These are phyloP conservation scores for Eustoma russellianum DNA, from an alignment of 257 asterid species.

Conservation along the genomic window DNA sequence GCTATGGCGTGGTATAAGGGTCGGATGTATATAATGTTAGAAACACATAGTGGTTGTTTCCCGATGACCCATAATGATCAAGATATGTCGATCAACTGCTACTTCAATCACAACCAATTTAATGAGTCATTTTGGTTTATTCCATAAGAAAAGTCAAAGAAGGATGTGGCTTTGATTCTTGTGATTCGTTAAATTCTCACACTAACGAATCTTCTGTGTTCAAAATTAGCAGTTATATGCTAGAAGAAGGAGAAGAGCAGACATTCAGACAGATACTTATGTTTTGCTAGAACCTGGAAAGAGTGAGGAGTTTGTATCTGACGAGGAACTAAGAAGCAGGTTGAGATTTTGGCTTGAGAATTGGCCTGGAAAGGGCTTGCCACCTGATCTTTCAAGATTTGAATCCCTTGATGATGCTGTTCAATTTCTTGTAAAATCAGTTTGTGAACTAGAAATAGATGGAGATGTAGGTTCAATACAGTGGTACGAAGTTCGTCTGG, in stretches of 20 bases:
- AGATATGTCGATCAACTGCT: too few species aligned
- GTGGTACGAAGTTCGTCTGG: conserved; percentile 75
- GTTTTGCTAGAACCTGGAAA: conserved; percentile 72
- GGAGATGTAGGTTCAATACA: conserved; percentile 84
- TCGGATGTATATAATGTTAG: too few species aligned
- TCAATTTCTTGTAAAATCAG: conserved; percentile 52
- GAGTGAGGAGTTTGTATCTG: conserved; percentile 63
- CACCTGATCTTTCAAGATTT: conserved; percentile 64
- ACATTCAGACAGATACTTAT: conserved; percentile 46
- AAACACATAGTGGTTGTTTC: too few species aligned
- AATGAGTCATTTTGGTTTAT: too few species aligned
- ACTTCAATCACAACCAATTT: too few species aligned
- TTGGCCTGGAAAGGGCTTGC: conserved; percentile 49
- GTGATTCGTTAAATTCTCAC: neutral
- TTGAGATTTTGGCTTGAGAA: conserved; percentile 55
- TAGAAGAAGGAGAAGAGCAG: conserved; percentile 65
- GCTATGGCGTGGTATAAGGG: too few species aligned
- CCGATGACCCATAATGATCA: too few species aligned
- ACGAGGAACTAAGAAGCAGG: conserved; percentile 47
- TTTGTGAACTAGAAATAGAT: conserved; percentile 73
- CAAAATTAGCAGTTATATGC: conserved; percentile 24
- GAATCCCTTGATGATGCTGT: conserved; percentile 63
- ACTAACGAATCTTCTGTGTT: too few species aligned
- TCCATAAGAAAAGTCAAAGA: neutral
- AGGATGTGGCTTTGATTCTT: neutral